phyloP scores from a whole-genome alignment of 352 stramenopile species.

The Globisporangium takayamanum region DNA sequence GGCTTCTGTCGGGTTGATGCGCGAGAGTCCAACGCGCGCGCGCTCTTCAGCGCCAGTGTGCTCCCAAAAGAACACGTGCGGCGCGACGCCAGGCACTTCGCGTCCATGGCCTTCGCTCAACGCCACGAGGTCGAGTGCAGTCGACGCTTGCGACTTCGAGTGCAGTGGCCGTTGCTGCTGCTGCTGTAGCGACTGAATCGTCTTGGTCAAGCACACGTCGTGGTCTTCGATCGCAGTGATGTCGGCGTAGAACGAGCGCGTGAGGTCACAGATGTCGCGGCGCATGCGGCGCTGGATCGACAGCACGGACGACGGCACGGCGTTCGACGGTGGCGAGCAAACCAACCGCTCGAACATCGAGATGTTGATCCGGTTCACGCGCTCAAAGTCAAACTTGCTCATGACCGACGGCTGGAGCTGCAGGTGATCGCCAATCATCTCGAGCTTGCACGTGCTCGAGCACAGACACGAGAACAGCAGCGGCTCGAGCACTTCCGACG shows the following conservation, averaged over 20 bases:
- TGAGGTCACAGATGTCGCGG: constrained; percentile 84
- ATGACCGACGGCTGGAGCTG: constrained; percentile 82
- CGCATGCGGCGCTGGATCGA: constrained; percentile 87
- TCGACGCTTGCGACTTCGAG: constrained; percentile 1
- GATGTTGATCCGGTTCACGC: constrained; percentile 83
- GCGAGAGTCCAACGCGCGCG: constrained; percentile 63
- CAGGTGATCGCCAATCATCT: constrained; percentile 88
- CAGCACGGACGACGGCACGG: constrained; percentile 70
- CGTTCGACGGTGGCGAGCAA: constrained; percentile 43
- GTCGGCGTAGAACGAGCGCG: constrained; percentile 69
- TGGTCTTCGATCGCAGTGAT: constrained; percentile 84
- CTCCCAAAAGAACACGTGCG: constrained; percentile 85
- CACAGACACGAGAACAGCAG: constrained; percentile 82
- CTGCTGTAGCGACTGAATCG: constrained; percentile 19
- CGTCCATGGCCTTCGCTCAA: constrained; percentile 40
- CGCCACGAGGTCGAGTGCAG: constrained; percentile 5
- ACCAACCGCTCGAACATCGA: constrained; percentile 89
- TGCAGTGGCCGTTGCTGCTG: background rate
- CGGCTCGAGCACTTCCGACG: constrained; percentile 83
- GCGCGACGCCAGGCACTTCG: constrained; percentile 70
- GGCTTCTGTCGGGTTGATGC: constrained; percentile 65
- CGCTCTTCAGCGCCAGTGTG: constrained; percentile 56
- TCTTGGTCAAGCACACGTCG: constrained; percentile 47
- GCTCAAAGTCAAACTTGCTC: constrained; percentile 79
- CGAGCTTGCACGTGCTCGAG: constrained; percentile 76